phyloP scores from a whole-genome alignment of 768 basidiomycete species.

The Macrolepiota albuminosa region DNA sequence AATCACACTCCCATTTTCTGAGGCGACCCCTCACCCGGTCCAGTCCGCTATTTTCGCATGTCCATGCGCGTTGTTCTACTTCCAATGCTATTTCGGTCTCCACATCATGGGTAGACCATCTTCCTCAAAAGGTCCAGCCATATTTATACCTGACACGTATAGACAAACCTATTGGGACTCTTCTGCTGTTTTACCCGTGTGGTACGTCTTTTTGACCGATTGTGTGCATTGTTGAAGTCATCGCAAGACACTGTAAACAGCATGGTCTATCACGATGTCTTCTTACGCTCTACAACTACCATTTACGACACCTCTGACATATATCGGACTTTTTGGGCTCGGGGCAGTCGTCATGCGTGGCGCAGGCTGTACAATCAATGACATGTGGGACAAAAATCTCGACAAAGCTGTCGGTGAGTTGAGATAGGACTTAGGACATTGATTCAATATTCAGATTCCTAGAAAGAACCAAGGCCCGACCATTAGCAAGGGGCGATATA shows the following conservation, averaged over 20 bases:
- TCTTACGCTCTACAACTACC: conserved; percentile 75
- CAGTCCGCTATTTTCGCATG: neutral
- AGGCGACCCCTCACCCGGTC: neutral
- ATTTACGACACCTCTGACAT: conserved; percentile 62
- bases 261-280: conserved; percentile 98
- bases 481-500: conserved; percentile 82
- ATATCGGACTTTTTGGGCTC: conserved; percentile 77
- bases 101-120: conserved; percentile 61
- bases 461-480: conserved; percentile 87
- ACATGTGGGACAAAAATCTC: conserved; percentile 94
- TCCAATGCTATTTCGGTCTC: conserved; percentile 1
- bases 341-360: conserved; percentile 96
- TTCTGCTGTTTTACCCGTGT: conserved; percentile 91
- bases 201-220: conserved; percentile 44
- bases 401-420: conserved; percentile 85
- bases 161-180: conserved; percentile 95
- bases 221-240: conserved; percentile 1
- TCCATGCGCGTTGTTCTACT: conserved; percentile 11
- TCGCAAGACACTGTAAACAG: conserved; percentile 36
- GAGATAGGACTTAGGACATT: neutral
- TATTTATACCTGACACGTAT: conserved; percentile 85
- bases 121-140: conserved; percentile 59
- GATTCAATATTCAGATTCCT: neutral
- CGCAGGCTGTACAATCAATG: conserved; percentile 98
- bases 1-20: neutral